Conservation (phyloP, 139 green algal genomes). For the Desmodesmus armatus region DNA sequence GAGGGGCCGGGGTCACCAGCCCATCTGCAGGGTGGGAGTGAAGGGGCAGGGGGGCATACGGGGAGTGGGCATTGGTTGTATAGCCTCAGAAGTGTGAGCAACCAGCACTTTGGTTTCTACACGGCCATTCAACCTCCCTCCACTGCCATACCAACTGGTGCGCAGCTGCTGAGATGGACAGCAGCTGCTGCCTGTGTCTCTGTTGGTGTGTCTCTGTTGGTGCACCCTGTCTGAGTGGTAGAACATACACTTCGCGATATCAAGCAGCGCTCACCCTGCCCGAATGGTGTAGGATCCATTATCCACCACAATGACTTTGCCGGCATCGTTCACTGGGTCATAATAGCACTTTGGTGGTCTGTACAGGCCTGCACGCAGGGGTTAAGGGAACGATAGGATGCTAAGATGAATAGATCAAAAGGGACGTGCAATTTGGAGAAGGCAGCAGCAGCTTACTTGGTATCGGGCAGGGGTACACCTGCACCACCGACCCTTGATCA, state of each 20-base stretch:
- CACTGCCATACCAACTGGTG: background rate
- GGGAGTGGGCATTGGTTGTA: background rate
- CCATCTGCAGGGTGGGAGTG: background rate
- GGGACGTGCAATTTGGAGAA: too few relatives aligned
- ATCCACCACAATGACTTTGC: conserved; percentile 19
- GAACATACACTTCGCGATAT: too few relatives aligned
- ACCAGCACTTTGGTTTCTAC: background rate
- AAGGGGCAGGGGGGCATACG: background rate
- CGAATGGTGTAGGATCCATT: conserved; percentile 39
- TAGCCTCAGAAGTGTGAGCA: background rate
- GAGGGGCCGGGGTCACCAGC: conserved; percentile 16
- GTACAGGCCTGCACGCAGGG: too few relatives aligned
- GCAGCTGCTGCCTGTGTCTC: background rate
- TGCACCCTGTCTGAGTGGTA: background rate
- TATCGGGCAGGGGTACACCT: too few relatives aligned
- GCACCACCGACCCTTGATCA: too few relatives aligned
- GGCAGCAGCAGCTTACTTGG: too few relatives aligned
- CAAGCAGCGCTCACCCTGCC: conserved; percentile 40
- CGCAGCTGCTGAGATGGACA: background rate
- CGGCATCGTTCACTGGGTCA: conserved; percentile 11
- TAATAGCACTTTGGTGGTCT: background rate
- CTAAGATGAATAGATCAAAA: too few relatives aligned
- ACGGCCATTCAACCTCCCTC: background rate
- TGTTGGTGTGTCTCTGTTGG: background rate
- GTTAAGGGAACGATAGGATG: too few relatives aligned